Evolutionary conservation across 2,329 filamentous ascomycete genomes (phyloP).

Genomic region (Venturia effusa): DNA sequence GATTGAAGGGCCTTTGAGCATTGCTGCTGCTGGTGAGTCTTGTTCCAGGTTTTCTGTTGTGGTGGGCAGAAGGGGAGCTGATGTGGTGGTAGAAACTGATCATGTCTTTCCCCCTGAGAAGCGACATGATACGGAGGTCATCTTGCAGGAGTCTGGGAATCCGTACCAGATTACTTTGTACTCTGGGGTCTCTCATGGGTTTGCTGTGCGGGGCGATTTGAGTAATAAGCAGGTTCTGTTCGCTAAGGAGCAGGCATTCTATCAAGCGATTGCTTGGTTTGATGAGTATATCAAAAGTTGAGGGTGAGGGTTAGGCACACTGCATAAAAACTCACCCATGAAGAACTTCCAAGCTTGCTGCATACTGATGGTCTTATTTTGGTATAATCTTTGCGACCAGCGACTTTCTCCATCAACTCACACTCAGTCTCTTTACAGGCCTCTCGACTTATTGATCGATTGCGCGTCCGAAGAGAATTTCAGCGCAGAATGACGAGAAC

Average conservation of each 20-base stretch:
- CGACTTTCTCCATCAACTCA: too few species aligned
- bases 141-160: conserved; percentile 19
- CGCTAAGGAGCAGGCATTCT: conserved; percentile 23
- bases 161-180: conserved; percentile 23
- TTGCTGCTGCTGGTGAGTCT: conserved; percentile 43
- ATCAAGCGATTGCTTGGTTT: conserved; percentile 25
- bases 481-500: too few species aligned
- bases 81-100: neutral
- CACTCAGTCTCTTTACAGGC: too few species aligned
- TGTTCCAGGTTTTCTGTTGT: neutral
- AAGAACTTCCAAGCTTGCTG: too few species aligned
- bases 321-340: too few species aligned
- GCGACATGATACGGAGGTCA: conserved; percentile 16
- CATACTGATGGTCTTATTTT: too few species aligned
- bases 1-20: conserved; percentile 57
- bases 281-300: conserved; percentile 13
- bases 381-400: too few species aligned
- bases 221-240: conserved; percentile 20
- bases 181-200: conserved; percentile 23
- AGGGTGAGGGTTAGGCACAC: too few species aligned
- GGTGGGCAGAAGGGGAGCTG: neutral
- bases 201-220: conserved; percentile 22
- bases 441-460: too few species aligned
- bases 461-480: too few species aligned
- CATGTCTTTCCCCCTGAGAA: neutral